Evolutionary conservation across 768 basidiomycete species (phyloP).

Genomic region (Auricularia sp.): DNA sequence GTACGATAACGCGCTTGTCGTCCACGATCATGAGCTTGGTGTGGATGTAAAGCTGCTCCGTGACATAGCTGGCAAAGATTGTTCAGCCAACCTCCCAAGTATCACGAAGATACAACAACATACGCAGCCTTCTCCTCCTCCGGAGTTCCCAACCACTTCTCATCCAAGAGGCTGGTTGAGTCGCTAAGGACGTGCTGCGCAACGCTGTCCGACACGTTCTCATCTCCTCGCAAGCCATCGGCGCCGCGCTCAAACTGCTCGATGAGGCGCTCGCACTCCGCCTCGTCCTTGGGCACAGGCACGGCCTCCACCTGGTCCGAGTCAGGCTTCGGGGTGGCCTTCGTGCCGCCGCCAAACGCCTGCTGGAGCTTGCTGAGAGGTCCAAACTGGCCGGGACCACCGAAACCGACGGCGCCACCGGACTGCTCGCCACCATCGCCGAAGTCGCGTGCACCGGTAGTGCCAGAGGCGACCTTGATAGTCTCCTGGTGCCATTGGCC

Average conservation of each 20-base stretch:
- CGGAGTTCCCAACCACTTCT: constrained; percentile 75
- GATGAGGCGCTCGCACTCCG: constrained; percentile 62
- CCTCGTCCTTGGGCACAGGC: constrained; percentile 51
- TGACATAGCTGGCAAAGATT: constrained; percentile 50
- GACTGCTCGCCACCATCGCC: neutral
- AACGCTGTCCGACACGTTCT: constrained; percentile 63
- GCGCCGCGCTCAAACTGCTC: constrained; percentile 64
- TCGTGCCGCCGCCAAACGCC: constrained; percentile 19
- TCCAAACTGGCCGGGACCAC: neutral
- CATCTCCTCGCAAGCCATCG: constrained; percentile 42
- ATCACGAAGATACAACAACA: constrained; percentile 24
- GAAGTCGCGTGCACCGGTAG: neutral
- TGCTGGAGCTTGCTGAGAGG: neutral
- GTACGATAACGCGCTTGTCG: constrained; percentile 77
- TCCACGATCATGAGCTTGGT: constrained; percentile 93
- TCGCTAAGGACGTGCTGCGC: constrained; percentile 70
- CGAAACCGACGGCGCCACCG: constrained; percentile 2
- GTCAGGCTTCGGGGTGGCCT: constrained; percentile 38
- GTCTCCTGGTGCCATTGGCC: constrained; percentile 6
- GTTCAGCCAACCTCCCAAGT: neutral
- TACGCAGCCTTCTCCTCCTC: constrained; percentile 76
- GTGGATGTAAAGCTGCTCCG: constrained; percentile 77
- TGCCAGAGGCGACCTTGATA: neutral
- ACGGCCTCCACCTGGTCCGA: constrained; percentile 50
- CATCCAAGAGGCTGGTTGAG: constrained; percentile 50